phyloP scores from a whole-genome alignment of 2,329 filamentous ascomycete species.

The Microdochium trichocladiopsis region DNA sequence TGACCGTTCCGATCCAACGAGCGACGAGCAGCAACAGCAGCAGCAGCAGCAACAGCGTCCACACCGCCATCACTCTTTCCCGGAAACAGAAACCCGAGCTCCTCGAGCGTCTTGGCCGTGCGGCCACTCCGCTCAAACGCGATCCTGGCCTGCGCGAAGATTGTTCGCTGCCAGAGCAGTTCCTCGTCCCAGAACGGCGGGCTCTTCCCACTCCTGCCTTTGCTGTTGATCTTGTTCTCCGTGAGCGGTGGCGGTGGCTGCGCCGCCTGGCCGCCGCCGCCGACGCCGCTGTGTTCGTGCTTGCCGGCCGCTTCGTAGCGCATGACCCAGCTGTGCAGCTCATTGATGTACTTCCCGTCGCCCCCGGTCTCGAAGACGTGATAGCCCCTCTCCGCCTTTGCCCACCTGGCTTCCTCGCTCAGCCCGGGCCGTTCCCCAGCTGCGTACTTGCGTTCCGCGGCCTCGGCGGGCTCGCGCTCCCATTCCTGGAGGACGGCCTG shows the following conservation, averaged over 20 bases:
- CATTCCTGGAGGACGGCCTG: slow-evolving; percentile 59
- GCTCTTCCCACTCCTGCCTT: slow-evolving; percentile 53
- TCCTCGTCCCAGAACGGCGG: slow-evolving; percentile 66
- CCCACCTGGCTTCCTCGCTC: slow-evolving; percentile 4
- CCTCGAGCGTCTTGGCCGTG: slow-evolving; percentile 56
- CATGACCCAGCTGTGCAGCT: slow-evolving; percentile 49
- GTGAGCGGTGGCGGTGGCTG: too few species aligned
- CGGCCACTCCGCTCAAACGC: slow-evolving; percentile 63
- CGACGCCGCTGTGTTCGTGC: not conserved
- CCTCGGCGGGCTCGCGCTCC: slow-evolving; percentile 55
- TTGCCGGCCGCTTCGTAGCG: not conserved
- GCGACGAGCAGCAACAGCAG: too few species aligned
- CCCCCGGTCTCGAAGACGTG: slow-evolving; percentile 45
- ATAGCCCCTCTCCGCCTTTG: slow-evolving; percentile 25
- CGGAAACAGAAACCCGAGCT: slow-evolving; percentile 60
- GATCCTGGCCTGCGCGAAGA: slow-evolving; percentile 63
- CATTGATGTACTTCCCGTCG: slow-evolving; percentile 66
- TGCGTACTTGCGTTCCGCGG: slow-evolving; percentile 32
- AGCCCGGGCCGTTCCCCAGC: not conserved
- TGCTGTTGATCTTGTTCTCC: too few species aligned
- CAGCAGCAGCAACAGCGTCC: too few species aligned
- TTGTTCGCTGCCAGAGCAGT: slow-evolving; percentile 64
- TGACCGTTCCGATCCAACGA: too few species aligned
- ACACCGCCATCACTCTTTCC: slow-evolving; percentile 3
- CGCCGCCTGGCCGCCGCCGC: not conserved